These are phyloP conservation scores for Xylaria curta DNA, from an alignment of 495 filamentous ascomycete genomes.

Conservation along the genomic window DNA sequence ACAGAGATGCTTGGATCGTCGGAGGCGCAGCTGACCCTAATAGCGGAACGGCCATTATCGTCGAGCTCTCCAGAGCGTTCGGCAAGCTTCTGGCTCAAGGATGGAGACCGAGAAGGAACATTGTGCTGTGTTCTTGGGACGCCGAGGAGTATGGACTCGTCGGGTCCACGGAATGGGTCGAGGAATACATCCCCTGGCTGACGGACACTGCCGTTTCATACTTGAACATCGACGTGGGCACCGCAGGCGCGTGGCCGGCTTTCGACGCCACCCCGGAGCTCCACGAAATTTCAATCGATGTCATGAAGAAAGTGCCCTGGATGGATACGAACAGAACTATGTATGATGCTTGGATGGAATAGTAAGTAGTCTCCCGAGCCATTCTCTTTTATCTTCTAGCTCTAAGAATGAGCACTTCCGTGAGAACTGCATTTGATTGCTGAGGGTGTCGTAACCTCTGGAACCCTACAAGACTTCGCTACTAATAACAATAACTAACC, in stretches of 20 bases:
- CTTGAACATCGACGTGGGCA: conserved; percentile 84
- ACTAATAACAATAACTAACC: not conserved
- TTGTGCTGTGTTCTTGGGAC: conserved; percentile 90
- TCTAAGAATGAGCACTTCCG: not conserved
- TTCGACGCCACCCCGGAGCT: conserved; percentile 77
- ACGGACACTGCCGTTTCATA: conserved; percentile 76
- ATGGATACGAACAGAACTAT: conserved; percentile 76
- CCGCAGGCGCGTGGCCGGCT: conserved; percentile 69
- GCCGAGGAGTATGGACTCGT: conserved; percentile 85
- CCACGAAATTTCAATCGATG: conserved; percentile 70
- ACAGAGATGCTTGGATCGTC: conserved; percentile 87
- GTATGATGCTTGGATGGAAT: conserved; percentile 66
- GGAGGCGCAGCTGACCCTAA: conserved; percentile 81
- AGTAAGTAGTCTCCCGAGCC: conserved; percentile 2
- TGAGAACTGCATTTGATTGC: not conserved
- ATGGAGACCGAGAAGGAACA: conserved; percentile 83
- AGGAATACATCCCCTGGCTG: conserved; percentile 85
- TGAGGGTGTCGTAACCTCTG: not conserved
- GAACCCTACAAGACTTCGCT: not conserved
- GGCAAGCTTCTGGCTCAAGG: conserved; percentile 73
- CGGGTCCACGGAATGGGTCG: conserved; percentile 89
- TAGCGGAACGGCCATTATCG: conserved; percentile 79
- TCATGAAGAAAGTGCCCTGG: conserved; percentile 69
- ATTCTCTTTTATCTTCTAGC: not conserved
- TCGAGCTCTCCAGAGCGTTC: conserved; percentile 80